A percentile compares a stretch with the other conserved stretches of the same genome.
Evolutionary conservation across 805 yeast genomes (phyloP).

Genomic region (Cyberlindnera mississippiensis): DNA sequence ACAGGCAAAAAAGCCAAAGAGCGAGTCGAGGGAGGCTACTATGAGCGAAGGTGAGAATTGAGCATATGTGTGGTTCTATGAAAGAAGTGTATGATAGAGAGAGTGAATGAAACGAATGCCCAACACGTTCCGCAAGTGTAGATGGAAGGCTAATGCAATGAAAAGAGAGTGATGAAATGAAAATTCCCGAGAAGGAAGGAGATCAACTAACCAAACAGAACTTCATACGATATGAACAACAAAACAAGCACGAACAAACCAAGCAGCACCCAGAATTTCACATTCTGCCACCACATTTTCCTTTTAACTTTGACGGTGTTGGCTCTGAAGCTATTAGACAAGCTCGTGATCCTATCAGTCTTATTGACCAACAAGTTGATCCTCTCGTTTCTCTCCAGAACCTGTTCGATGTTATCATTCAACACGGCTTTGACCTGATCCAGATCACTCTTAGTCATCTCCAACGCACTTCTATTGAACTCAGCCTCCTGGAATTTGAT

Average conservation of each 20-base stretch:
- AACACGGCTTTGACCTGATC: slow-evolving; percentile 52
- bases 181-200: neutral
- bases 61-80: too few species aligned
- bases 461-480: slow-evolving; percentile 27
- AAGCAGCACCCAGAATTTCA: slow-evolving; percentile 54
- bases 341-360: slow-evolving; percentile 51
- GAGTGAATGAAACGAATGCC: slow-evolving; percentile 1
- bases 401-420: slow-evolving; percentile 58
- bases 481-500: slow-evolving; percentile 50
- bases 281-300: slow-evolving; percentile 53
- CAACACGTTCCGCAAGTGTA: too few species aligned
- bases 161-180: too few species aligned
- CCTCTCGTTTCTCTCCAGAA: slow-evolving; percentile 57
- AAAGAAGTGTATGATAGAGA: too few species aligned
- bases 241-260: slow-evolving; percentile 56
- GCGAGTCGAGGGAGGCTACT: slow-evolving; percentile 15
- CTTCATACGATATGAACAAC: slow-evolving; percentile 65
- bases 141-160: neutral
- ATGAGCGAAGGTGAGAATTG: slow-evolving; percentile 12
- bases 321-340: slow-evolving; percentile 52
- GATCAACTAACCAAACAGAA: slow-evolving; percentile 44
- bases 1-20: slow-evolving; percentile 16
- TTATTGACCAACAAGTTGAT: slow-evolving; percentile 54
- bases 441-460: slow-evolving; percentile 46
- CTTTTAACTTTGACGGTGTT: slow-evolving; percentile 48